Base-by-base conservation (phyloP, 169 alveolate genomes). In the Prorocentrum cordatum region DNA sequence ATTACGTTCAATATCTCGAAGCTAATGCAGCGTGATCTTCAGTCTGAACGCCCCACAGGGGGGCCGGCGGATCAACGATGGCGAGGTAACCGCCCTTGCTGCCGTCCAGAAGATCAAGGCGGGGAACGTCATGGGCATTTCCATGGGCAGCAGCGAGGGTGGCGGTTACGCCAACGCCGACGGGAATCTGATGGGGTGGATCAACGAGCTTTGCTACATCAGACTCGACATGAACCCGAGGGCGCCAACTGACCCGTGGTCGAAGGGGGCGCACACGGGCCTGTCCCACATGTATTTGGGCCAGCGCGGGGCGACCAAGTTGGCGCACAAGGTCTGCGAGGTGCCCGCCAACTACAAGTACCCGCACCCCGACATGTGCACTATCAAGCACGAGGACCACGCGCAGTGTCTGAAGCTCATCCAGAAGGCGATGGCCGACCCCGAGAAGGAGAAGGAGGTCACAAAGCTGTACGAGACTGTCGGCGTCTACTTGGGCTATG, bases 201-300 rank as follows among this genome's bases (percentile, higher is more conserved):
- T 79, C 72, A 79, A 79, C 47, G 88, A 79, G 75, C 61, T 79
- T 45, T 79, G 88, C 88, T 79, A 79, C 33, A 66, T 79, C 73
- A 35, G 18, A 29, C 75, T 80, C 31, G 89, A 80, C 66, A 64
- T 80, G 67, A 80, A 80, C 50, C 89, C 89, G n/a, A n/a, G 36
- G 79, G 90, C 90, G n/a, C 90, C 90, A 26, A 80, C 90, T 54
- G 90, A 80, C 38, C 90, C 90, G 3, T 80, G 90, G 90, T 39
- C 90, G 54, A 80, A 80, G 80, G 90, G 90, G 33, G 66, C 90
- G 26, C 90, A 80, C 36, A 59, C 73, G 38, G 86, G 86, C 72
- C 61, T 75, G 39, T 32, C 59, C 35, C 86, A 75, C 86, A 75
- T 75, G 86, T 73, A 73, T 54, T 54, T 73, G 39, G 86, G 86